A percentile compares a stretch with the other conserved stretches of the same genome.
Evolutionary conservation across 805 yeast species (phyloP).

Genomic region (Saccharomycopsis sp.): DNA sequence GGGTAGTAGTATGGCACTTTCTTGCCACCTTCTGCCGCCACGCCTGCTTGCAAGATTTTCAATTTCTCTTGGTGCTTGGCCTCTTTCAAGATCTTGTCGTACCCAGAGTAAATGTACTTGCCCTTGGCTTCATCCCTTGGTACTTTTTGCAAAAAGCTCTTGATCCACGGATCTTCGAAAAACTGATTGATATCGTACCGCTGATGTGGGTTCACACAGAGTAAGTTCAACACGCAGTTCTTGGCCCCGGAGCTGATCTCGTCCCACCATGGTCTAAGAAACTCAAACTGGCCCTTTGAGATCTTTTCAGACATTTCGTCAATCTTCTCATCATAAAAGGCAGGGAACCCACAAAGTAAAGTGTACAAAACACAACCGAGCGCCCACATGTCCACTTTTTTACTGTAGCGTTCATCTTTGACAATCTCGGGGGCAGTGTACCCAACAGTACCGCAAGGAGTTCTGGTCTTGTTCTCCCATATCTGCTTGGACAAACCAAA

Average conservation of each 20-base stretch:
- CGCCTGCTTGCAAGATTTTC: not conserved
- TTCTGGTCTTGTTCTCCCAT: constrained; percentile 80
- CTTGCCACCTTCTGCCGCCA: not conserved
- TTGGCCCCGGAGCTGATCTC: constrained; percentile 65
- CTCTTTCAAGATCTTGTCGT: constrained; percentile 1
- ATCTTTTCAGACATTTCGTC: constrained; percentile 69
- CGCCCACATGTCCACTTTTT: constrained; percentile 98
- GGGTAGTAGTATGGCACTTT: constrained; percentile 9
- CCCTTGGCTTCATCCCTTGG: constrained; percentile 15
- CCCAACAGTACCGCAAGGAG: constrained; percentile 98
- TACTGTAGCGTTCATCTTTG: constrained; percentile 83
- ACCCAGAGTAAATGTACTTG: constrained; percentile 16
- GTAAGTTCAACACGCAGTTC: constrained; percentile 52
- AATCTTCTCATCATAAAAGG: constrained; percentile 74
- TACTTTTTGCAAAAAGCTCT: constrained; percentile 16
- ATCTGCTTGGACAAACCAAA: constrained; percentile 91
- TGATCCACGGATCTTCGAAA: constrained; percentile 70
- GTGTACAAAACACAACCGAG: constrained; percentile 94
- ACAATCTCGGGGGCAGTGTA: constrained; percentile 98
- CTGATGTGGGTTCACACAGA: constrained; percentile 61
- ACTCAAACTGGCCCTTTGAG: constrained; percentile 69
- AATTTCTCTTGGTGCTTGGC: not conserved
- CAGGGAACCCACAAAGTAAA: constrained; percentile 93
- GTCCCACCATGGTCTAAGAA: constrained; percentile 84
- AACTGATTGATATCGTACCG: constrained; percentile 68